Evolutionary conservation across 139 green algal genomes (phyloP), one percentile per base, ranked within the genome.

Genomic region (Dunaliella primolecta): DNA sequence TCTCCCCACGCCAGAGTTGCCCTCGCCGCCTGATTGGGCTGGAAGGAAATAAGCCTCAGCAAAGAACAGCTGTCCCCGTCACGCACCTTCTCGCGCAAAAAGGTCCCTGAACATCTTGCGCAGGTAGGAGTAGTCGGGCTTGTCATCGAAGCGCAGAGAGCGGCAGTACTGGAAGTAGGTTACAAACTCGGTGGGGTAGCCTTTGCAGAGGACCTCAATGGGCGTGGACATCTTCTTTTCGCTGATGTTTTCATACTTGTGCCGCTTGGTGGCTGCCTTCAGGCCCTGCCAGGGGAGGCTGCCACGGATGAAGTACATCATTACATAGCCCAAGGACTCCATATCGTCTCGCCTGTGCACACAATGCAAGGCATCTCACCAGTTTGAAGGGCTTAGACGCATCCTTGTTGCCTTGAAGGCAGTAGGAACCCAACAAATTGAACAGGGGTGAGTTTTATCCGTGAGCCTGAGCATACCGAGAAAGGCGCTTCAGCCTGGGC

Each of bases 221-320:
- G 96, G 96, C 11, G 97, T 99, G 32, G 93, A 95, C 96, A 99
- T 98, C 93, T 99, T 99, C 91, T 98, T 99, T 89, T 99, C 97
- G 81, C 94, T 98, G 92, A 99, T 99, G 90, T 99, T 99, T 89
- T 99, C 97, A 88, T 99, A 99, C 93, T 99, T 99, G 86, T 98
- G 95, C 91, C 98, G 98, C 95, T 99, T 99, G 36, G 97, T 99
- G 21, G 95, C 96, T 21, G 97, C 97, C 89, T 99, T 98, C 25
- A 88, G 84, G 90, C 89, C 97, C 84, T 99, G 97, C 97, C 97
- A 99, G 3, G 97, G 97, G 79, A 99, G 88, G 83, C 87, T 95
- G 70, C 97, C 97, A 23, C 97, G 92, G 81, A 99, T 89, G 84
- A 99, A 99, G 91, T 99, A 99, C 95, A 99, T 96, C 57, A 99